Evolutionary conservation across 306 rosid species (phyloP).

Genomic region (Cucumis cinereus): DNA sequence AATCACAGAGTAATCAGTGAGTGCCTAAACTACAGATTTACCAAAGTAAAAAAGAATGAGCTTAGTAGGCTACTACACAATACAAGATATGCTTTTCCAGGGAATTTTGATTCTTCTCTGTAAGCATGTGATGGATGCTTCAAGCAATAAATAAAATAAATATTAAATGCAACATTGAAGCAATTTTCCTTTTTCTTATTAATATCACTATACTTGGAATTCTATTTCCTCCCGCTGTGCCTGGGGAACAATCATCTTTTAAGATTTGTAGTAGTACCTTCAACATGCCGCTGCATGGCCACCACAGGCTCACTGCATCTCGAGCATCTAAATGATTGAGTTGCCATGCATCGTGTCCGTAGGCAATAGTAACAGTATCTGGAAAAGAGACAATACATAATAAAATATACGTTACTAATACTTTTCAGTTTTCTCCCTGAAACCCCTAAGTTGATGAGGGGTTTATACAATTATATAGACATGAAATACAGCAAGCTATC

Average conservation of each 20-base stretch:
- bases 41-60: constrained; percentile 4
- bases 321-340: constrained; percentile 78
- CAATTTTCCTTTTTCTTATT: background rate
- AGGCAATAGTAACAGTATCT: constrained; percentile 98
- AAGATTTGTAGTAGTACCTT: constrained; percentile 12
- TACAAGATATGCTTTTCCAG: constrained; percentile 6
- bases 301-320: constrained; percentile 76
- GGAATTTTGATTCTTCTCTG: constrained; percentile 2
- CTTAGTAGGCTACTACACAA: constrained; percentile 5
- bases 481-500: background rate
- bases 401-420: background rate
- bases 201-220: background rate
- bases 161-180: background rate
- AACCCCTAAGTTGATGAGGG: background rate
- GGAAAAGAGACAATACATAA: constrained; percentile 10
- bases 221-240: background rate
- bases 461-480: background rate
- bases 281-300: constrained; percentile 69
- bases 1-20: background rate
- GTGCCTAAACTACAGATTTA: background rate
- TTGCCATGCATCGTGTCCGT: constrained; percentile 81
- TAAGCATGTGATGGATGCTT: constrained; percentile 1
- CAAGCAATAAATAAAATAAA: background rate
- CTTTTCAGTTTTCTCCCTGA: background rate
- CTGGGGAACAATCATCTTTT: constrained; percentile 18